Percentiles rank a stretch among this genome's conserved stretches.
These are phyloP conservation scores for Nepenthes gracilis DNA, from an alignment of 148 eudicot genomes.

Conservation along the genomic window DNA sequence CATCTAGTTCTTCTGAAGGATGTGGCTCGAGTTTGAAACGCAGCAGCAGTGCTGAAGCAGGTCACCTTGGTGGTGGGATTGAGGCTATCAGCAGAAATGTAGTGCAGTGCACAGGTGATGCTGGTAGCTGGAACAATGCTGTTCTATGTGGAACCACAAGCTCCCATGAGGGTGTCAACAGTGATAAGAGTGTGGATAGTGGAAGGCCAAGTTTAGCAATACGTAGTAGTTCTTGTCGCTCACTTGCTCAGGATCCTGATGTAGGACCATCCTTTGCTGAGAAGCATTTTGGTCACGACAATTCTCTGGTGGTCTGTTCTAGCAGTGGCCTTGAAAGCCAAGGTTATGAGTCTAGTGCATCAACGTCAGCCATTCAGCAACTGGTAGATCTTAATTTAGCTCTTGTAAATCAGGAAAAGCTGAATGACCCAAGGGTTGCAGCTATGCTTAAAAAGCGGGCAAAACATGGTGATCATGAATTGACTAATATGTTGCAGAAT, in stretches of 20 bases:
- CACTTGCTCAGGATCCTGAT: conserved; percentile 80
- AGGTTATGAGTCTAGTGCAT: conserved; percentile 77
- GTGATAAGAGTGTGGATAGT: conserved; percentile 90
- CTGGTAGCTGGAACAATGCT: conserved; percentile 47
- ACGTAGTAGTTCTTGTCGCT: conserved; percentile 85
- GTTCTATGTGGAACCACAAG: conserved; percentile 22
- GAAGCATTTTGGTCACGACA: conserved; percentile 44
- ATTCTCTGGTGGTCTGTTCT: conserved; percentile 50
- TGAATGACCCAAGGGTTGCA: conserved; percentile 76
- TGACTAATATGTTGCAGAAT: conserved; percentile 76
- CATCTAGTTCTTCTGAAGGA: conserved; percentile 93
- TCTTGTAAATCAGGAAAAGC: conserved; percentile 76
- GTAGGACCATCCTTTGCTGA: conserved; percentile 60
- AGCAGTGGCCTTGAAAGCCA: conserved; percentile 94
- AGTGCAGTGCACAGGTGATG: conserved; percentile 56
- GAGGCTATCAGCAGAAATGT: conserved; percentile 22
- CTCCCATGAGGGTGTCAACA: conserved; percentile 68
- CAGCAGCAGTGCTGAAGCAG: conserved; percentile 95
- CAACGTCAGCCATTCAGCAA: conserved; percentile 67
- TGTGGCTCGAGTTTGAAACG: conserved; percentile 94
- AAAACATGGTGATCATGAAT: conserved; percentile 64
- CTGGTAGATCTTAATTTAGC: conserved; percentile 70
- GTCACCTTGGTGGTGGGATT: conserved; percentile 63
- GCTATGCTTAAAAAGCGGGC: conserved; percentile 69
- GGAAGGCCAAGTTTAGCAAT: conserved; percentile 89